phyloP scores from a whole-genome alignment of 495 filamentous ascomycete genomes.

The Xylaria castorea region DNA sequence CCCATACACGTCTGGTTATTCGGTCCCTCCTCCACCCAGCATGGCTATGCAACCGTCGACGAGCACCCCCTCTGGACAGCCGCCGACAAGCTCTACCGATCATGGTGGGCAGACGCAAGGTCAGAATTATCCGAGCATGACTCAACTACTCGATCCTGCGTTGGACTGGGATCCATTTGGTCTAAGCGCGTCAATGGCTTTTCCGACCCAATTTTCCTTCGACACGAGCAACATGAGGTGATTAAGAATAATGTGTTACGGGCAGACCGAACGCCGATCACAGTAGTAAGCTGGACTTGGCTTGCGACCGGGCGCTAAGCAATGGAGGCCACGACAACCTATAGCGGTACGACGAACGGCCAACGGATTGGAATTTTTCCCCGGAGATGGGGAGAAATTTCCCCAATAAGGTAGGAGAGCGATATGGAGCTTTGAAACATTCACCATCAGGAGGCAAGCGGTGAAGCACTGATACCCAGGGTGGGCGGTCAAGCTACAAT shows the following conservation, averaged over 20 bases:
- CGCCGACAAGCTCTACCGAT: slow-evolving; percentile 38
- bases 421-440: slow-evolving; percentile 11
- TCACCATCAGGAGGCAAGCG: slow-evolving; percentile 16
- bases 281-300: background rate
- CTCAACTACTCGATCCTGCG: slow-evolving; percentile 77
- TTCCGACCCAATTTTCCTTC: slow-evolving; percentile 87
- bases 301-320: background rate
- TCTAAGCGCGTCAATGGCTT: slow-evolving; percentile 90
- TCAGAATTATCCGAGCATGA: slow-evolving; percentile 62
- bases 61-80: slow-evolving; percentile 46
- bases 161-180: slow-evolving; percentile 92
- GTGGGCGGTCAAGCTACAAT: slow-evolving; percentile 15
- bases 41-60: slow-evolving; percentile 51
- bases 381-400: background rate
- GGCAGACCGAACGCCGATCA: background rate
- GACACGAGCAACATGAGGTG: slow-evolving; percentile 68
- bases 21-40: slow-evolving; percentile 42
- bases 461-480: slow-evolving; percentile 24
- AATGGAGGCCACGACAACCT: background rate
- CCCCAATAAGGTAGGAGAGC: slow-evolving; percentile 12
- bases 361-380: background rate
- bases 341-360: background rate
- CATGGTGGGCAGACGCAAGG: slow-evolving; percentile 48
- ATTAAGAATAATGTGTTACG: background rate
- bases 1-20: slow-evolving; percentile 61